These are phyloP conservation scores for Scenedesmus sp. DNA, from an alignment of 163 green algal species.

Conservation along the genomic window DNA sequence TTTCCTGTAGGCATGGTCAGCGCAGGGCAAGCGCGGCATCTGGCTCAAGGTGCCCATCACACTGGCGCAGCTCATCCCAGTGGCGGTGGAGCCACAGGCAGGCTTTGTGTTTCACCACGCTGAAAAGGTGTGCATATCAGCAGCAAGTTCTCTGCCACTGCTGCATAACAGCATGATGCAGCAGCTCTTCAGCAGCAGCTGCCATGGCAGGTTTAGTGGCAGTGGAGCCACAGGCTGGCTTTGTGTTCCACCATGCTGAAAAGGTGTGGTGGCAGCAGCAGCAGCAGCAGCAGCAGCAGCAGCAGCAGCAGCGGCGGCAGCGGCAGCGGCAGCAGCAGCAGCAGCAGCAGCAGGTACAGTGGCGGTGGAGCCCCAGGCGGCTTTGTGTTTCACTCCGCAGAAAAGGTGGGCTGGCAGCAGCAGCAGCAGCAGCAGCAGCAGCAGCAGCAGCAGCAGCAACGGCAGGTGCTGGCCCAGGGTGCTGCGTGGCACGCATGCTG, in stretches of 20 bases:
- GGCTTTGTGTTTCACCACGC: slow-evolving; percentile 72
- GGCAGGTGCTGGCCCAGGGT: too few species aligned
- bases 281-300: neutral
- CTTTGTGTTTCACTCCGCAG: too few species aligned
- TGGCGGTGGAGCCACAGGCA: slow-evolving; percentile 47
- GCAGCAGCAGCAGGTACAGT: neutral
- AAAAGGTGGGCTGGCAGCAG: too few species aligned
- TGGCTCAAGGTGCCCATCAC: slow-evolving; percentile 61
- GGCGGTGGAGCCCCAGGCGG: too few species aligned
- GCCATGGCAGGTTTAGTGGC: too few species aligned
- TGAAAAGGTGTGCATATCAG: slow-evolving; percentile 39
- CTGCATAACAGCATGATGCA: too few species aligned
- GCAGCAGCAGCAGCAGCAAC: too few species aligned
- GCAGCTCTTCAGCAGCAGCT: too few species aligned
- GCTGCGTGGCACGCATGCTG: too few species aligned
- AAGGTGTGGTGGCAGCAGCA: slow-evolving; percentile 38
- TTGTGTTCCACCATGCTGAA: slow-evolving; percentile 69
- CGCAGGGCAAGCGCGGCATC: slow-evolving; percentile 57
- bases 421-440: too few species aligned
- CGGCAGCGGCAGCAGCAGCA: neutral
- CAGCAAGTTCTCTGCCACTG: too few species aligned
- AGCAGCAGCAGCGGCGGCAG: neutral
- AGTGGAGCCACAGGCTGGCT: slow-evolving; percentile 45
- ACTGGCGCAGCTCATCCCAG: slow-evolving; percentile 50
- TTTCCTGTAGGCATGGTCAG: slow-evolving; percentile 18